Base-by-base conservation (phyloP, 176 grass and related monocot genomes). In the Aegilops longissima region DNA sequence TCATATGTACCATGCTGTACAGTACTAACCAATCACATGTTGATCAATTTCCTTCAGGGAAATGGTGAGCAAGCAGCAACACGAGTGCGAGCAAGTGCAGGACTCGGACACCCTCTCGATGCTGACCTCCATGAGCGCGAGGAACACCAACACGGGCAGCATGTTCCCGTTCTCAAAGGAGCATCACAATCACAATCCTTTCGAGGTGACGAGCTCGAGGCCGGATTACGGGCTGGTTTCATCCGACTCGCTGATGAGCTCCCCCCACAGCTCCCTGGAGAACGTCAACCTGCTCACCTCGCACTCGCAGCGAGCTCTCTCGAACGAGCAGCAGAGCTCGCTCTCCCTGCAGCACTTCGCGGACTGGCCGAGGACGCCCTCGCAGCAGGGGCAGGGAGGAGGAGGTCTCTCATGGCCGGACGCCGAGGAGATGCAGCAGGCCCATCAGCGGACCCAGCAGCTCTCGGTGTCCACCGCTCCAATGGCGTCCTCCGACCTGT, bases 391-490 rank as follows among this genome's bases (percentile, higher is more conserved):
- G 6, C 51, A 54, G 5, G 54, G 54, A 8, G 86, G 52, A 2
- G 85, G 85, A 70, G 82, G 84, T 40, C 67, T 94, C 24, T 84
- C 94, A 59, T 99, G 97, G 97, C 85, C 82, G 0, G 94, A 94
- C 3, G 20, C 93, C 0, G 93, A 98, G 87, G 91, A 95, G 49
- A 91, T 90, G 90, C 92, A 94, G 90, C 92, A 93, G 16, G 79
- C 80, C 30, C 92, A 93, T 42, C 92, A 93, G 70, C 87, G 92
- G 73, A 94, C 92, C 76, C 97, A 99, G 80, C 97, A 99, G 80
- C 85, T 97, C 73, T 94, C 94, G 3, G 78, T 94, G 44, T 97
- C 94, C 4, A 90, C 93, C 67, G 42, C 10, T 44, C 92, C 97
- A 25, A 88, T 87, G 78, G 92, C 82, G 36, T 86, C 89, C 18